These are phyloP conservation scores for Kitagawia praeruptora DNA, from an alignment of 129 eudicot species.

Conservation along the genomic window DNA sequence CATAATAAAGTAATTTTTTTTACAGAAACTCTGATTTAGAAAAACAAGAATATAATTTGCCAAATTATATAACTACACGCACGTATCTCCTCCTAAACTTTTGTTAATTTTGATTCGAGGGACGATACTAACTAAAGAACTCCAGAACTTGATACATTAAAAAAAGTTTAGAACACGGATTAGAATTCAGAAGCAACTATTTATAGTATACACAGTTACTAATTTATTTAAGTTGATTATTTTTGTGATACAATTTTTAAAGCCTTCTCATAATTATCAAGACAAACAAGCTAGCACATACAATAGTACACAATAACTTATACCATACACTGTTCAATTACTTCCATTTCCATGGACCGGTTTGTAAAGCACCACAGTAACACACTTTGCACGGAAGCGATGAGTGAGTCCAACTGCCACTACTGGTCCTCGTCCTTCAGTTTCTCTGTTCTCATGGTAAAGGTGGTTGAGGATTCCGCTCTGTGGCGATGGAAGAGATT, in stretches of 20 bases:
- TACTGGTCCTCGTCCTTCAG: slow-evolving; percentile 64
- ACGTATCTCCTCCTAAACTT: neutral
- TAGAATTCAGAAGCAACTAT: neutral
- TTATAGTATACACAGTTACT: too few species aligned
- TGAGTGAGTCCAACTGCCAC: slow-evolving; percentile 83
- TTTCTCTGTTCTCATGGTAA: slow-evolving; percentile 65
- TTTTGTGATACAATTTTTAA: neutral
- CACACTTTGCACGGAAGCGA: slow-evolving; percentile 77
- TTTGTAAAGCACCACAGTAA: slow-evolving; percentile 87
- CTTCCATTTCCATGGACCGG: slow-evolving; percentile 71
- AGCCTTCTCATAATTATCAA: neutral
- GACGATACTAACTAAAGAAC: too few species aligned
- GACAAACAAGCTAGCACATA: slow-evolving; percentile 4
- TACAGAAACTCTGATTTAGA: neutral
- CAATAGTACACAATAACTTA: neutral
- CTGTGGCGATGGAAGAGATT: slow-evolving; percentile 57
- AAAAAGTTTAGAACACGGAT: neutral
- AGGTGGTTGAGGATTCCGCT: slow-evolving; percentile 55
- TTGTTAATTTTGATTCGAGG: neutral
- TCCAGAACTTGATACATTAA: too few species aligned
- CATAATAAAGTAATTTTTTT: too few species aligned
- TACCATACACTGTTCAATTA: slow-evolving; percentile 16
- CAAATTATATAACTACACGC: neutral
- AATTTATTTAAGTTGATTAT: neutral
- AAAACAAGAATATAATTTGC: neutral